These are phyloP conservation scores for Nepenthes gracilis DNA, from an alignment of 148 eudicot species.

Conservation along the genomic window DNA sequence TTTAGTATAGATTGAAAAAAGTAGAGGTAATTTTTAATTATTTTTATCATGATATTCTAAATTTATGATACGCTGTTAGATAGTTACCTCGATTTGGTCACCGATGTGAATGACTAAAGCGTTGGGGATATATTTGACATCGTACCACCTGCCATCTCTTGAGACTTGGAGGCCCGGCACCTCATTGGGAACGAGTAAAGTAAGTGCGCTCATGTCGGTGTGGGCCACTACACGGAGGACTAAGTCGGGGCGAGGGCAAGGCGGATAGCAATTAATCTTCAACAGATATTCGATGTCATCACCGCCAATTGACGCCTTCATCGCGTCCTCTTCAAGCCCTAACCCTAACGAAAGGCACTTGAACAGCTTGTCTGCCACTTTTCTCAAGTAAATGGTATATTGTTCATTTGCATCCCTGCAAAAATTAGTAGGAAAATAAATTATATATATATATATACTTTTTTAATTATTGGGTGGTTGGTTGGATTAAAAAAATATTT, in stretches of 20 bases:
- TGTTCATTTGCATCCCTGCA: conserved; percentile 50
- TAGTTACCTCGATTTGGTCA: conserved; percentile 75
- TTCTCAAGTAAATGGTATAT: conserved; percentile 26
- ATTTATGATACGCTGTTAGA: too few relatives aligned
- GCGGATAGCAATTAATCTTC: conserved; percentile 77
- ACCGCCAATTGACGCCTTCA: conserved; percentile 36
- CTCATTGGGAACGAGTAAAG: conserved; percentile 66
- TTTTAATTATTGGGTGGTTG: too few relatives aligned
- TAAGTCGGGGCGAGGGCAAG: conserved; percentile 74
- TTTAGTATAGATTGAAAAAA: too few relatives aligned
- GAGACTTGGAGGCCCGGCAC: conserved; percentile 69
- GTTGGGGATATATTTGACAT: conserved; percentile 19
- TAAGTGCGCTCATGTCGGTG: conserved; percentile 20
- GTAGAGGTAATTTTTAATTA: too few relatives aligned
- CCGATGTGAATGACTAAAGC: conserved; percentile 74
- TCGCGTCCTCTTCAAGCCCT: conserved; percentile 31
- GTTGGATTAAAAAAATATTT: too few relatives aligned
- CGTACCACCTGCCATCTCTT: conserved; percentile 44
- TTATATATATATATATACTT: too few relatives aligned
- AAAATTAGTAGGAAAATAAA: too few relatives aligned
- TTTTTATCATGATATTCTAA: too few relatives aligned
- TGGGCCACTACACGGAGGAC: conserved; percentile 49
- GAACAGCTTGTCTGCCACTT: conserved; percentile 24
- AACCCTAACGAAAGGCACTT: conserved; percentile 28
- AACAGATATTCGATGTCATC: conserved; percentile 39